Percentiles rank a stretch among this genome's conserved stretches.
These are phyloP conservation scores for Gamsiella multidivaricata DNA, from an alignment of 192 early-diverging fungal genomes.

Conservation along the genomic window DNA sequence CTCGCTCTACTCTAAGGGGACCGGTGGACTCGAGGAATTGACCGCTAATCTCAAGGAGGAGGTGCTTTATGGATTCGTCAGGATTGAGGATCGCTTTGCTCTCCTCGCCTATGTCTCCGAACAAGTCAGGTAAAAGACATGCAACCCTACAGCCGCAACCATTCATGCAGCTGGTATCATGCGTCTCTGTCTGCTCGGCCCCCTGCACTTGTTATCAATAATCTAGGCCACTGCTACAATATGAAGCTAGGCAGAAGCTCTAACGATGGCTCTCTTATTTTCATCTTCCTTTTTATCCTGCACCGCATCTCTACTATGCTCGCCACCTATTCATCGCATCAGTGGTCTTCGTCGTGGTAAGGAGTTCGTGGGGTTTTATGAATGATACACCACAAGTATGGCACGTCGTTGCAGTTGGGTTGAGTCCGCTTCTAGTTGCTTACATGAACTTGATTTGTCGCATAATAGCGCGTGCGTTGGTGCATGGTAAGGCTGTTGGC, in stretches of 20 bases:
- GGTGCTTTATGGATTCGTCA: slow-evolving; percentile 68
- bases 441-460: no score
- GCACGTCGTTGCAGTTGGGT: no score
- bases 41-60: slow-evolving; percentile 65
- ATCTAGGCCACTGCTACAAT: background rate
- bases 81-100: slow-evolving; percentile 67
- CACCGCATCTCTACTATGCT: background rate
- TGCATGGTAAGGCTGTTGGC: slow-evolving; percentile 72
- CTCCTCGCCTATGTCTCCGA: slow-evolving; percentile 69
- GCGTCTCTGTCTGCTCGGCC: no score
- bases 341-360: slow-evolving; percentile 67
- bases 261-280: no score
- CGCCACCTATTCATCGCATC: background rate
- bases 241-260: no score
- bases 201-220: no score
- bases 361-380: background rate
- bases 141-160: no score
- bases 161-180: no score
- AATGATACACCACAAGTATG: no score
- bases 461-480: slow-evolving; percentile 65
- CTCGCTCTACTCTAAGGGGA: slow-evolving; percentile 67
- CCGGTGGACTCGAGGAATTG: slow-evolving; percentile 65
- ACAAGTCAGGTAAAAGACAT: slow-evolving; percentile 63
- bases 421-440: no score
- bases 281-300: no score